Conservation (phyloP, 1,284 basidiomycete species). For the Tilletiaria anomala region DNA sequence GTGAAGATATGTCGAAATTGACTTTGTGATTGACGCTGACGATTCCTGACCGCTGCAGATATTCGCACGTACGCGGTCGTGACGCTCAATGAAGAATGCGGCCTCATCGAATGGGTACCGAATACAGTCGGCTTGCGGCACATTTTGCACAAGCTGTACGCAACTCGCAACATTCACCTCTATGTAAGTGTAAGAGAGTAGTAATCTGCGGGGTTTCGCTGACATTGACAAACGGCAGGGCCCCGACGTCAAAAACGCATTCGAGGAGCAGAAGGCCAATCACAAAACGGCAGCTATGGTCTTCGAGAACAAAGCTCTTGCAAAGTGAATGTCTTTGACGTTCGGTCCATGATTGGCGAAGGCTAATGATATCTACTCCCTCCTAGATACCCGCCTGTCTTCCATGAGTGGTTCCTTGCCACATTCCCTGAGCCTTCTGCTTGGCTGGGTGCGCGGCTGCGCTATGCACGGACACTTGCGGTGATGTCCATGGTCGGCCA, state of each 20-base stretch:
- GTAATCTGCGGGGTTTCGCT: not conserved
- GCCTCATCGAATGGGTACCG: constrained; percentile 96
- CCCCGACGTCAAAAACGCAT: constrained; percentile 47
- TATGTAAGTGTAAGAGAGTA: constrained; percentile 22
- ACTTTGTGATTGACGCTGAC: not conserved
- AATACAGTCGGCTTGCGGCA: constrained; percentile 76
- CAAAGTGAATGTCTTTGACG: constrained; percentile 1
- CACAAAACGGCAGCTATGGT: constrained; percentile 47
- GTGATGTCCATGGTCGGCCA: constrained; percentile 99
- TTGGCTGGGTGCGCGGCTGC: constrained; percentile 75
- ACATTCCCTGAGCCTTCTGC: constrained; percentile 92
- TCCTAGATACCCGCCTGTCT: constrained; percentile 56
- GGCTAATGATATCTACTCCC: no score
- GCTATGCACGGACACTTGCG: constrained; percentile 76
- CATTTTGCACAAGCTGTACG: constrained; percentile 63
- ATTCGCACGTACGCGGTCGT: constrained; percentile 75
- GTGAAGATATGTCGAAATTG: constrained; percentile 39
- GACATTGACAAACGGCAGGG: constrained; percentile 5
- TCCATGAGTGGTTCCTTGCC: constrained; percentile 94
- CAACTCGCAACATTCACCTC: constrained; percentile 28
- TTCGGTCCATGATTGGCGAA: constrained; percentile 29
- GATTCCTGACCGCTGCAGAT: not conserved
- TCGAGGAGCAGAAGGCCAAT: constrained; percentile 45
- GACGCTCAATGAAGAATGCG: constrained; percentile 91
- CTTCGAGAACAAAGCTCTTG: constrained; percentile 53